Base-by-base conservation (phyloP, 176 grass and related monocot species). In the Musa beccarii region DNA sequence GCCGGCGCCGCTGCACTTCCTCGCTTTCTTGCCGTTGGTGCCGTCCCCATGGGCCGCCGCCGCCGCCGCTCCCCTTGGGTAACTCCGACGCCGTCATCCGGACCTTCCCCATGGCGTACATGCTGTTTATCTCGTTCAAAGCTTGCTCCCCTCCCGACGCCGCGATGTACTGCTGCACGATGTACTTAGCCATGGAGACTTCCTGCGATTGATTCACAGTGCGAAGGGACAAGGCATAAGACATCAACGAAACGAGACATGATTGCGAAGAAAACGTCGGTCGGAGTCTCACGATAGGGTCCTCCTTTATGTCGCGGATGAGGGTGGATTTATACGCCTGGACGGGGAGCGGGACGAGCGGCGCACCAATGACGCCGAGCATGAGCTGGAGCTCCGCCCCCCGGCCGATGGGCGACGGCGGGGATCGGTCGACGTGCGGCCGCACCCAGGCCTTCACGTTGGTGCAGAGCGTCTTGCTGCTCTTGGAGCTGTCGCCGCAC, bases 81-180 rank as follows among this genome's bases (percentile, higher is more conserved):
- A 99, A 82, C 83, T 99, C 95, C 3, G 95, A 86, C 1, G 95
- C 90, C 14, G 82, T 81, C 95, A 99, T 99, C 73, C 73, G 66
- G 52, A 99, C 95, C 80, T 87, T 91, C 1, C 95, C 95, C 86
- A 99, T 94, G 49, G 90, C 95, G 63, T 94, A 99, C 90, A 94
- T 99, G 88, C 90, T 99, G 43, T 69, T 85, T 25, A 99, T 86
- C 11, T 76, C 84, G 77, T 89, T 89, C 69, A 99, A 63, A 17
- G 95, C 95, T 83, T 87, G 87, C 51, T 99, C 95, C 7, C 95
- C 95, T 54, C 90, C 90, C 1, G 95, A 99, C 78, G 95, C 95
- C 57, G 95, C 95, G 21, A 99, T 89, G 79, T 99, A 99, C 81
- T 99, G 95, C 82, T 94, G 90, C 83, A 99, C 83, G 15, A 99